Base-by-base conservation (phyloP, 129 eudicot species). In the Mikania micrantha region DNA sequence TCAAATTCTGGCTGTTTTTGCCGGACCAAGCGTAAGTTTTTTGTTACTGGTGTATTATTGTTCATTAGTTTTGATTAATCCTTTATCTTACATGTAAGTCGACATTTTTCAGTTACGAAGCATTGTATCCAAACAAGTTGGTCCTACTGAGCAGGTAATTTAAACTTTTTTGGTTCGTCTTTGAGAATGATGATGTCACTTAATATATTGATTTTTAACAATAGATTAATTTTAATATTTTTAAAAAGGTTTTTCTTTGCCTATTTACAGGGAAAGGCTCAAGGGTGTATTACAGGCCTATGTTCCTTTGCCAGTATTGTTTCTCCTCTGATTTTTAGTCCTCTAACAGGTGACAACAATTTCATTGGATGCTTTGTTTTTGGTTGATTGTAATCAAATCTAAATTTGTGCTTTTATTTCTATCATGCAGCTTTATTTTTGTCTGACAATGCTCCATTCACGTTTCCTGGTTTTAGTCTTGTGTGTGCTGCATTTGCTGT, bases 61-160 rank as follows among this genome's bases (percentile, higher is more conserved):
- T 21, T 47, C 31, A 4, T 39, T 9, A 69, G 10, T 60, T 66
- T 32, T 21, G 7, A 24, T 67, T 56, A 58, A 39, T 56, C 24
- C 3, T 65, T 25, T 34, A 63, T 40, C 62, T 60, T 69, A 7
- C 57, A 49, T 69, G 8, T 29, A 41, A 56, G 2, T 22, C 53
- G 4, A 29, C 54, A 64, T 27, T 47, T 75, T 84, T 59, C 87
- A 91, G 95, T 70, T 91, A 45, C 71, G 89, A 1, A 91, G 97
- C 78, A 91, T 91, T 78, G 87, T 86, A 34, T 91, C 97, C 72
- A 91, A 91, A 74, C 96, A 87, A 85, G 86, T 82, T 58, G 95
- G 97, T 42, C 93, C 93, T 8, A 80, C 73, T 47, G 93, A 91
- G 78, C 97, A 91, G 97, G 97, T 87, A 65, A 59, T 36, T 7